A percentile compares a stretch with the other conserved stretches of the same genome.
Evolutionary conservation across 306 rosid genomes (phyloP).

Genomic region (Acacia melanoxylon): DNA sequence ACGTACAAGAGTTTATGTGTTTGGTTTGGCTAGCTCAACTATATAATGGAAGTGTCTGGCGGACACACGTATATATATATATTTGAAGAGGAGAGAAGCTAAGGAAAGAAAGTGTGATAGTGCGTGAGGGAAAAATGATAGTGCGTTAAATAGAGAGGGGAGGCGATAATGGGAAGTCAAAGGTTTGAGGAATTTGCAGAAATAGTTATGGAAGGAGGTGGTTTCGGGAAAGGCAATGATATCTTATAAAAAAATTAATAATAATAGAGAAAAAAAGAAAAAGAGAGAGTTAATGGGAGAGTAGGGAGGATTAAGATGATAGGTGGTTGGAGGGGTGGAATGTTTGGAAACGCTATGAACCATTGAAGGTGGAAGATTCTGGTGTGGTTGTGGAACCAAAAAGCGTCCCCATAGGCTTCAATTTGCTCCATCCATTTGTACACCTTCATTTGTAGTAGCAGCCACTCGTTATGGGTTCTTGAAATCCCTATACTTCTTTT

Average conservation of each 20-base stretch:
- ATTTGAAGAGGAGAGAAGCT: conserved; percentile 18
- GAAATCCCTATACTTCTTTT: not conserved
- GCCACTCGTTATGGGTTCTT: not conserved
- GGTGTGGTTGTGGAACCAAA: conserved; percentile 10
- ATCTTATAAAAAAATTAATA: not conserved
- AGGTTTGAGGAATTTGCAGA: conserved; percentile 2
- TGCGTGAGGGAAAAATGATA: not conserved
- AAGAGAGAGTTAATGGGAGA: not conserved
- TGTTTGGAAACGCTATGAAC: conserved; percentile 14
- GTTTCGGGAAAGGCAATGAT: not conserved
- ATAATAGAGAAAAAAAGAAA: not conserved
- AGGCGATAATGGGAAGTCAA: conserved; percentile 25
- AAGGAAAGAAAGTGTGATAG: not conserved
- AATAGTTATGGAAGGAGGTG: not conserved
- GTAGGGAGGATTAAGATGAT: not conserved
- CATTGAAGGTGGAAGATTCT: conserved; percentile 41
- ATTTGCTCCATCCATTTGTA: conserved; percentile 32
- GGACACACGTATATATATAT: not conserved
- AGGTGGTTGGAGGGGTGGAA: conserved; percentile 14
- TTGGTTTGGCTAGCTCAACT: not conserved
- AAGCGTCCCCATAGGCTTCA: conserved; percentile 29
- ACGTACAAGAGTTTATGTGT: not conserved
- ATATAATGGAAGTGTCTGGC: not conserved
- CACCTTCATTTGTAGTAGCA: not conserved
- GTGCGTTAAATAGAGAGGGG: conserved; percentile 24